These are phyloP conservation scores for Hepatocystis sp. DNA, from an alignment of 169 alveolate species.

Conservation along the genomic window DNA sequence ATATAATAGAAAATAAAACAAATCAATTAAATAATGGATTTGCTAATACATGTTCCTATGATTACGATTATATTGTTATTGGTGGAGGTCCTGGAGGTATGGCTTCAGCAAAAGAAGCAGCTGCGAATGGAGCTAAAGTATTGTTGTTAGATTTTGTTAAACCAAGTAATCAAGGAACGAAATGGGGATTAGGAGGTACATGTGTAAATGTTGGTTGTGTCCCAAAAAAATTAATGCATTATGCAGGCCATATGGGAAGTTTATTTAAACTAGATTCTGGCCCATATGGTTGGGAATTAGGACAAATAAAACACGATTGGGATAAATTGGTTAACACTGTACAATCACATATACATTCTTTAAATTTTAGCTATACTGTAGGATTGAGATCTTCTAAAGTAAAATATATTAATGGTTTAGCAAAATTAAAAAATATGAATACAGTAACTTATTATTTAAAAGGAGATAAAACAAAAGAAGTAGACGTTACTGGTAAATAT, in stretches of 20 bases:
- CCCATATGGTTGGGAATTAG: slow-evolving; percentile 70
- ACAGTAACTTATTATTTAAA: slow-evolving; percentile 79
- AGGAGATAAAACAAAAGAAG: slow-evolving; percentile 79
- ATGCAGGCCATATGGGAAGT: slow-evolving; percentile 91
- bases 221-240: slow-evolving; percentile 99
- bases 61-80: slow-evolving; percentile 89
- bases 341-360: slow-evolving; percentile 92
- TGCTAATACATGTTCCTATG: too few relatives aligned
- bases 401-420: slow-evolving; percentile 92
- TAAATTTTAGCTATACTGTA: slow-evolving; percentile 94
- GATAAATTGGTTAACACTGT: slow-evolving; percentile 88
- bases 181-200: slow-evolving; percentile 98
- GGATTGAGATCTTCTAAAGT: slow-evolving; percentile 89
- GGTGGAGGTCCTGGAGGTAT: slow-evolving; percentile 96
- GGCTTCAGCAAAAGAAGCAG: slow-evolving; percentile 97
- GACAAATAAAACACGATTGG: slow-evolving; percentile 89
- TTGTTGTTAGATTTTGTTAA: slow-evolving; percentile 95
- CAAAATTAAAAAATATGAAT: slow-evolving; percentile 61
- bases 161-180: slow-evolving; percentile 96
- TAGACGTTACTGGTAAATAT: slow-evolving; percentile 90
- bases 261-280: slow-evolving; percentile 42
- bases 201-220: slow-evolving; percentile 99
- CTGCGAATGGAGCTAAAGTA: slow-evolving; percentile 93
- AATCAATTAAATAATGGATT: too few relatives aligned
- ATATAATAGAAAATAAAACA: too few relatives aligned